These are phyloP conservation scores for Solanum chmielewskii DNA, from an alignment of 257 asterid genomes.

Conservation along the genomic window DNA sequence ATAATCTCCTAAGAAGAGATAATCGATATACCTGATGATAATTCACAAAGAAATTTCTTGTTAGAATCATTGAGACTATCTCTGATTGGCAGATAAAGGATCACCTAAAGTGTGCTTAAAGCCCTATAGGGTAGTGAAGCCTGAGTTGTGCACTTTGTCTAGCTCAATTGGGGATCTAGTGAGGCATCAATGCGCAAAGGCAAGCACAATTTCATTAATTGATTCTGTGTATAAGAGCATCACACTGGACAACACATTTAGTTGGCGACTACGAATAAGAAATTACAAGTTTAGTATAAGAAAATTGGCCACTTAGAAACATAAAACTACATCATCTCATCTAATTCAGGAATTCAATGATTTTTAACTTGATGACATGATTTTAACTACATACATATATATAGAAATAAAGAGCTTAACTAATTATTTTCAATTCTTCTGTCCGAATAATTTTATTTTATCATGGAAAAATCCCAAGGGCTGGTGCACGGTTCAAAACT, in stretches of 20 bases:
- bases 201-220: neutral
- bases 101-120: neutral
- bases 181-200: neutral
- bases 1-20: constrained; percentile 97
- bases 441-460: neutral
- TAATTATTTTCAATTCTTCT: neutral
- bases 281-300: neutral
- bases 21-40: constrained; percentile 75
- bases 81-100: neutral
- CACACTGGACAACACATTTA: neutral
- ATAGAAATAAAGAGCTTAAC: neutral
- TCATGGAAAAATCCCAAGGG: neutral
- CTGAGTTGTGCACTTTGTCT: neutral
- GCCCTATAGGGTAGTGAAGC: neutral
- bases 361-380: neutral
- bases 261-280: neutral
- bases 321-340: neutral
- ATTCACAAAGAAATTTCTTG: neutral
- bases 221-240: neutral
- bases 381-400: neutral
- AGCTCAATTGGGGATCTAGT: neutral
- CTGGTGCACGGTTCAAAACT: neutral
- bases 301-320: neutral
- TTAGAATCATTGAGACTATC: neutral
- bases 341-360: neutral